Base-by-base conservation (phyloP, 805 yeast species). In the Kodamaea neixiangensis region DNA sequence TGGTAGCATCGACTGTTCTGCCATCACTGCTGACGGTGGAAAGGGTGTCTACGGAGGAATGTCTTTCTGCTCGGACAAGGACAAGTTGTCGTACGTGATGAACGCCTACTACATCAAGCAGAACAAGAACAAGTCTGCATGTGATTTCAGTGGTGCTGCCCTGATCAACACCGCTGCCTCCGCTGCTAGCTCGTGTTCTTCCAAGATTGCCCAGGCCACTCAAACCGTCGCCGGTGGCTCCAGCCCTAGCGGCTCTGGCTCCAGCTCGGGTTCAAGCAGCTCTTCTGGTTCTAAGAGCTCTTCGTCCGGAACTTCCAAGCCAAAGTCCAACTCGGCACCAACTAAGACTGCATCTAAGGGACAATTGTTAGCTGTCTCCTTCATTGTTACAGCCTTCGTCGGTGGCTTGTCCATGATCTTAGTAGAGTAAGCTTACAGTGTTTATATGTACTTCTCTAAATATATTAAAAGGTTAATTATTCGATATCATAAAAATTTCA, bases 401-500 rank as follows among this genome's bases (percentile, higher is more conserved):
- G 79, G 82, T 45, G 83, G 83, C 19, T 59, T 73, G 50, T 64
- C 78, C 53, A 59, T 71, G 54, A 56, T 68, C 58, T 57, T 72
- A 57, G 49, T 53, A 37, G 50, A 52, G 45, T 49, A 57, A 47
- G 22, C 34, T 19, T 35, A 17, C 19, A 29, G 7, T 43, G 46
- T n/a, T 33, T 20, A 34, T 17, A 34, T 39, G n/a, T 39, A 31
- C 33, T 44, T 20, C 17, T 29, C 18, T 38, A 40, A 22, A 40
- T 21, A 25, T 4, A 22, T 40, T 22, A 29, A 42, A 42, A 42
- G 18, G 11, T 42, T 44, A 48, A 25, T 48, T 48, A 55, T 76
- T 79, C 21, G 86, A 75, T 44, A 91, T 81, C 97, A 93, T 93
- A 64, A 93, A 89, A 51, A 93, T 93, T 69, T 93, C 98, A 59